These are phyloP conservation scores for Candida quercuum DNA, from an alignment of 805 yeast species.

Conservation along the genomic window DNA sequence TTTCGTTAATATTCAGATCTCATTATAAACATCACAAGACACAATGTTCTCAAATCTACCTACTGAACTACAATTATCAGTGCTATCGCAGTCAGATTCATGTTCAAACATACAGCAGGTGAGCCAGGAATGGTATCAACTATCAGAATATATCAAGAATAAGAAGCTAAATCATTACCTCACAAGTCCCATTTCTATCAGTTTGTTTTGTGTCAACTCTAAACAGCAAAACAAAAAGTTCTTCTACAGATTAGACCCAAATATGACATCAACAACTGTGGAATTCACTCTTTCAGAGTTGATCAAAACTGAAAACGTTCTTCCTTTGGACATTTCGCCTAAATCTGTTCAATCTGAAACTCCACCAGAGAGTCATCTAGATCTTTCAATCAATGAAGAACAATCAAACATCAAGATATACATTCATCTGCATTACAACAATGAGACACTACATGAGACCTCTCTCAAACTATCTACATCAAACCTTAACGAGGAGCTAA, in stretches of 20 bases:
- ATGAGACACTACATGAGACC: slow-evolving; percentile 6
- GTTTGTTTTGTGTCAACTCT: slow-evolving; percentile 8
- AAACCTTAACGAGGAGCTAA: background rate
- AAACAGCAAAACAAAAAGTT: slow-evolving; percentile 5
- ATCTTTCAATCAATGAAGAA: slow-evolving; percentile 13
- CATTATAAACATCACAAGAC: background rate
- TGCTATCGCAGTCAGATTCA: slow-evolving; percentile 8
- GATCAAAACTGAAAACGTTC: slow-evolving; percentile 4
- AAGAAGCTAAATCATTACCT: slow-evolving; percentile 1
- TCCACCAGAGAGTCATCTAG: slow-evolving; percentile 7
- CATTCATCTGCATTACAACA: slow-evolving; percentile 4
- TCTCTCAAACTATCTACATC: slow-evolving; percentile 1
- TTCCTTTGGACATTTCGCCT: slow-evolving; percentile 1
- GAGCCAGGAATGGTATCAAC: background rate
- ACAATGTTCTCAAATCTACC: slow-evolving; percentile 8
- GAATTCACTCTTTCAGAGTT: slow-evolving; percentile 1
- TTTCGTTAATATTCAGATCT: background rate
- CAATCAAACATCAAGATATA: slow-evolving; percentile 8
- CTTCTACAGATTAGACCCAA: slow-evolving; percentile 3
- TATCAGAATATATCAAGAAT: slow-evolving; percentile 2
- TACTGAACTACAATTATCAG: slow-evolving; percentile 10
- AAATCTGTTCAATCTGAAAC: slow-evolving; percentile 1
- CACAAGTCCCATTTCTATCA: background rate
- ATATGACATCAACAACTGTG: background rate
- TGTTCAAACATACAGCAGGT: background rate